phyloP scores from a whole-genome alignment of 305 asterid species.

The Plantago rigida region DNA sequence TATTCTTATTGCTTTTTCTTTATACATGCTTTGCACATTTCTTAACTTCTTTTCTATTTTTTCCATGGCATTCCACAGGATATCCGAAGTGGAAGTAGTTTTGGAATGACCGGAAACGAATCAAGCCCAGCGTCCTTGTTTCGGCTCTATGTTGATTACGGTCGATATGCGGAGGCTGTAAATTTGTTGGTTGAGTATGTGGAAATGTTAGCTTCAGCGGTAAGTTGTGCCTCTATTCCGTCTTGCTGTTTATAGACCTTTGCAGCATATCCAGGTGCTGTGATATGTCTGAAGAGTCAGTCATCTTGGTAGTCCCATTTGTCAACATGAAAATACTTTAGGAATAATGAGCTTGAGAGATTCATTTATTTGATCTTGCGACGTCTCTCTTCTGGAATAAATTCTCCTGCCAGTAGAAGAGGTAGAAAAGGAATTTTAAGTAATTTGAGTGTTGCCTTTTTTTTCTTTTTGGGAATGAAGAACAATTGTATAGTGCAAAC shows the following conservation, averaged over 20 bases:
- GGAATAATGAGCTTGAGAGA: no score
- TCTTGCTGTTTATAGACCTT: conserved; percentile 18
- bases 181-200: conserved; percentile 70
- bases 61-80: conserved; percentile 39
- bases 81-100: conserved; percentile 45
- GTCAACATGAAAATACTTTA: not conserved
- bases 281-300: conserved; percentile 5
- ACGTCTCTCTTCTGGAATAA: no score
- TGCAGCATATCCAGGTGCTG: conserved; percentile 2
- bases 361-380: no score
- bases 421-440: no score
- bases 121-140: conserved; percentile 74
- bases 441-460: no score
- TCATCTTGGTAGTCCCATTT: conserved; percentile 4
- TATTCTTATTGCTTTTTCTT: not conserved
- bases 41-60: conserved; percentile 24
- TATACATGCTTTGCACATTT: not conserved
- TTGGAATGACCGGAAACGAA: conserved; percentile 79
- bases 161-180: conserved; percentile 77
- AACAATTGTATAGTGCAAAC: no score
- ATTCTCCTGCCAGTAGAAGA: no score
- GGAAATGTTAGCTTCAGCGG: conserved; percentile 57
- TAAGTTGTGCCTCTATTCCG: conserved; percentile 31
- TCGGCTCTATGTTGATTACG: conserved; percentile 67
- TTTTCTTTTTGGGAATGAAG: no score